Evolutionary conservation across 1,284 basidiomycete species (phyloP).

Genomic region (Ganoderma sp.): DNA sequence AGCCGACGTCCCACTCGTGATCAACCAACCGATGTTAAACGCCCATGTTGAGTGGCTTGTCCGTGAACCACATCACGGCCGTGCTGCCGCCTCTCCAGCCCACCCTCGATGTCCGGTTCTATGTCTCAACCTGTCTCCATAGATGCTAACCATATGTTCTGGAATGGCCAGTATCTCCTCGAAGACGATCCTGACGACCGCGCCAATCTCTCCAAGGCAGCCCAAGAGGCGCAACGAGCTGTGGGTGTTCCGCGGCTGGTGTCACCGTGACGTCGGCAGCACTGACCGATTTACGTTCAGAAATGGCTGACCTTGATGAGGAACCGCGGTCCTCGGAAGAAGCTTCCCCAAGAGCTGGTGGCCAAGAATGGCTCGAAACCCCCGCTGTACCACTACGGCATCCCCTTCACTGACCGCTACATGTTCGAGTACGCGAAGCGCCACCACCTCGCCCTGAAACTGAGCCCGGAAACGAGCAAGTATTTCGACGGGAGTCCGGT

Average conservation of each 20-base stretch:
- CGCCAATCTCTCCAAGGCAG: background rate
- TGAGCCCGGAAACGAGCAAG: background rate
- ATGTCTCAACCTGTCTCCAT: background rate
- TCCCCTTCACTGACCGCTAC: background rate
- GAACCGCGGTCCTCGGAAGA: background rate
- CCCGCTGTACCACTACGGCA: background rate
- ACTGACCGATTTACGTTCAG: background rate
- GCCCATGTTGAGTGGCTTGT: too few species aligned
- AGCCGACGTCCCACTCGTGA: too few species aligned
- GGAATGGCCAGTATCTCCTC: conserved; percentile 1
- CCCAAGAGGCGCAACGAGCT: background rate
- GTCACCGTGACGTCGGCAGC: background rate
- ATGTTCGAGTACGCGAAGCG: background rate
- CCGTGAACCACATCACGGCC: too few species aligned
- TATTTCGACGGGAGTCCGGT: background rate
- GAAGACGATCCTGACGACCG: background rate
- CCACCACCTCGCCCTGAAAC: background rate
- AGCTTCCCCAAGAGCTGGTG: background rate
- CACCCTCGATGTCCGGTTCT: too few species aligned
- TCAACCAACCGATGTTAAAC: too few species aligned
- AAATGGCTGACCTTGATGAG: background rate
- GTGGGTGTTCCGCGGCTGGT: background rate
- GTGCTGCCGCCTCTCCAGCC: too few species aligned
- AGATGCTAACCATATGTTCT: background rate
- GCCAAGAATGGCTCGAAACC: background rate